Evolutionary conservation across 2,329 filamentous ascomycete genomes (phyloP), one percentile per base, ranked within the genome.

Genomic region (Lizonia empirigonia): DNA sequence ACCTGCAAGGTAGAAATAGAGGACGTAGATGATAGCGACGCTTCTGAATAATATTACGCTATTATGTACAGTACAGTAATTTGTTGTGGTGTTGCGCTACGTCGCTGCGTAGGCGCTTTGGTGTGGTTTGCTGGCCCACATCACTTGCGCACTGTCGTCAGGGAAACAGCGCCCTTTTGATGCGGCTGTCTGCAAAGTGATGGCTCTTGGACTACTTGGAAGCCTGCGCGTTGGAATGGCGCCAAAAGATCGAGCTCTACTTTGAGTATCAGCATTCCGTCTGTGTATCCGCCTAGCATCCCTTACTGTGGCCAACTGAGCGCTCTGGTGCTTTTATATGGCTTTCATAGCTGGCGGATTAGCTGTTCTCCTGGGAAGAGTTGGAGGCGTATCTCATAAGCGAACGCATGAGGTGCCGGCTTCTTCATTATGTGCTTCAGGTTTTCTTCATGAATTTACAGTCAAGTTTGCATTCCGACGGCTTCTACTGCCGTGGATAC

Each of bases 141-240:
- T 22, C 18, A 33, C 38, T 24, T 34, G 27, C 7, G 13, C 22
- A 15, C 13, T 33, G 49, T 47, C 37, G 42, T 52, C 44, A 42
- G 49, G 49, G 49, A 44, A 22, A 52, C 49, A 44, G 35, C 13
- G 27, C 16, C 23, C 26, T 15, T 33, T 38, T 34, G 18, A 38
- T 47, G 38, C 42, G 20, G 32, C 12, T 46, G 34, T 42, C 32
- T 27, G 26, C 37, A 41, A 23, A 29, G 9, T 30, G 29, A 38
- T 37, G 30, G 34, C 32, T 51, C 41, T 29, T 16, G 20, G 49
- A 52, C 37, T 52, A 22, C 41, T 30, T 30, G 24, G 30, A 16
- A 37, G 42, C 39, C 49, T 42, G 44, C 42, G 44, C 49, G 49
- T 18, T 38, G 49, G 42, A 52, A 52, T 52, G 49, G 42, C 42